Conservation (phyloP, 306 rosid species). For the Vachellia pachyceras region DNA sequence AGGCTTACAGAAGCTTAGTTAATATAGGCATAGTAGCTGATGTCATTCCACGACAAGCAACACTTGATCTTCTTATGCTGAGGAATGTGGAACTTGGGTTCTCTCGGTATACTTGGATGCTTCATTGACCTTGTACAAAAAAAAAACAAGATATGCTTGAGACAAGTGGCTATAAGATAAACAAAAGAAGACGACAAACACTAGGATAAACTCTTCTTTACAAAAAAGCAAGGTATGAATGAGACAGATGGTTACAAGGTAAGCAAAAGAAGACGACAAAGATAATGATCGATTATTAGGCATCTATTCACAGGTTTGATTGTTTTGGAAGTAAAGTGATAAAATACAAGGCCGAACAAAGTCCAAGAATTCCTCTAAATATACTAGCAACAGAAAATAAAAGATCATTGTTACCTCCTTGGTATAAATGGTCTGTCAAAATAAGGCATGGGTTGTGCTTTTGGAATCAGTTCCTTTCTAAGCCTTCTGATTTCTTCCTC, state of each 20-base stretch:
- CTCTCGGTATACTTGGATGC: constrained; percentile 82
- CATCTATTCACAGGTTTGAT: not conserved
- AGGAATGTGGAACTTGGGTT: constrained; percentile 73
- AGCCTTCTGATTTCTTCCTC: constrained; percentile 85
- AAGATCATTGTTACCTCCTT: constrained; percentile 60
- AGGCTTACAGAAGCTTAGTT: constrained; percentile 32
- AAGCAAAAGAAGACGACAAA: not conserved
- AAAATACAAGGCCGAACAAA: not conserved
- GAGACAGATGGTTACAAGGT: not conserved
- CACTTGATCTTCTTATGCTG: constrained; percentile 82
- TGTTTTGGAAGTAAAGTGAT: not conserved
- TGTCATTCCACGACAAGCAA: constrained; percentile 70
- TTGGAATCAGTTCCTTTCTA: constrained; percentile 86
- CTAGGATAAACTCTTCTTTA: not conserved
- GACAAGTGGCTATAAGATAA: not conserved
- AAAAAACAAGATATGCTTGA: not conserved
- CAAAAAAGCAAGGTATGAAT: not conserved
- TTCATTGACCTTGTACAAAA: constrained; percentile 66
- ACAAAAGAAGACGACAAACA: not conserved
- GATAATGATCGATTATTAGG: not conserved
- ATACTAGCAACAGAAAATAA: not conserved
- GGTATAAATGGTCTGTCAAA: constrained; percentile 97
- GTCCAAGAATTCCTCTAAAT: not conserved
- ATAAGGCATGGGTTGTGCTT: constrained; percentile 98
- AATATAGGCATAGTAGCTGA: constrained; percentile 32